Evolutionary conservation across 1,284 basidiomycete genomes (phyloP).

Genomic region (Malassezia globosa): DNA sequence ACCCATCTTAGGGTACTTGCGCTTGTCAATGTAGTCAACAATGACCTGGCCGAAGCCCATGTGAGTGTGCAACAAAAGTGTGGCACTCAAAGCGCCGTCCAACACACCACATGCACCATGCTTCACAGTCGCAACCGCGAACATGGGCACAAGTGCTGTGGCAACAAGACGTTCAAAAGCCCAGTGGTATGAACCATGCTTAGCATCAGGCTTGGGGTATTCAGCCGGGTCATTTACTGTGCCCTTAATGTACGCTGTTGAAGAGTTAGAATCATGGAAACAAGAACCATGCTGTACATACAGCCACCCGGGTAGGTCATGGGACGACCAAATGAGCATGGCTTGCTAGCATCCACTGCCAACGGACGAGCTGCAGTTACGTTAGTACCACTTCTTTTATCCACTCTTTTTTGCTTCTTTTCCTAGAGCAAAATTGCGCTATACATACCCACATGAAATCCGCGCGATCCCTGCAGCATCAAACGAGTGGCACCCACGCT

Average conservation of each 20-base stretch:
- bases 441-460: constrained; percentile 16
- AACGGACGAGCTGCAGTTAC: constrained; percentile 7
- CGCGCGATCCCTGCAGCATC: constrained; percentile 3
- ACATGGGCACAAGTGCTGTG: constrained; percentile 71
- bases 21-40: constrained; percentile 76
- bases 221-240: constrained; percentile 88
- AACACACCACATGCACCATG: constrained; percentile 50
- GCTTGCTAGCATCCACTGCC: constrained; percentile 6
- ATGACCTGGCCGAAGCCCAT: constrained; percentile 54
- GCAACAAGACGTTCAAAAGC: constrained; percentile 85
- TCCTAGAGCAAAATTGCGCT: too few species aligned
- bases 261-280: background rate
- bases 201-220: constrained; percentile 60
- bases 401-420: too few species aligned
- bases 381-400: too few species aligned
- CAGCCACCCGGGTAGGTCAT: constrained; percentile 17
- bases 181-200: constrained; percentile 94
- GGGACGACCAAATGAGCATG: constrained; percentile 11
- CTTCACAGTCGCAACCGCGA: constrained; percentile 43
- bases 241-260: constrained; percentile 78
- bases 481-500: constrained; percentile 1
- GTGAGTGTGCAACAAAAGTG: constrained; percentile 84
- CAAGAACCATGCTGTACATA: background rate
- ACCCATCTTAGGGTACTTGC: constrained; percentile 75
- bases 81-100: constrained; percentile 75